Evolutionary conservation across 768 basidiomycete species (phyloP).

Genomic region (Rhizopogon salebrosus): DNA sequence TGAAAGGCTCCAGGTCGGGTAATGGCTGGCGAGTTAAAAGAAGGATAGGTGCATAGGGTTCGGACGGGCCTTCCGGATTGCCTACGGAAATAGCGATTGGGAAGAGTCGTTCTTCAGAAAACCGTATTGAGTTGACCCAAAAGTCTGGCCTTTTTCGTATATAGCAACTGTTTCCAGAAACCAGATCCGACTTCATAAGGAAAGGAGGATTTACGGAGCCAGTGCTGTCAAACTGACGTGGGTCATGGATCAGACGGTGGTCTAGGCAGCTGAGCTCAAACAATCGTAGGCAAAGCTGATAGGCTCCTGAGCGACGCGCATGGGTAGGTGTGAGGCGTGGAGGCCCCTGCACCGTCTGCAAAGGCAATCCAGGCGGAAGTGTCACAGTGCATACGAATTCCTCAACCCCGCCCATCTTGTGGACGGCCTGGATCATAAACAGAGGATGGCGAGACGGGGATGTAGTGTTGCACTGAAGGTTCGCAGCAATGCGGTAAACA

Average conservation of each 20-base stretch:
- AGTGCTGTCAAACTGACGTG: slow-evolving; percentile 2
- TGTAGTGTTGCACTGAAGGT: slow-evolving; percentile 7
- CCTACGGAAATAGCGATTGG: slow-evolving; percentile 38
- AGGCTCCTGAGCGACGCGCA: slow-evolving; percentile 58
- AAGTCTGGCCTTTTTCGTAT: slow-evolving; percentile 57
- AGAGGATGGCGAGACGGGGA: slow-evolving; percentile 9
- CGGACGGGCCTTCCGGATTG: slow-evolving; percentile 17
- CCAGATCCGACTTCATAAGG: slow-evolving; percentile 16
- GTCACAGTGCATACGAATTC: slow-evolving; percentile 45
- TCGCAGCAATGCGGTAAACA: slow-evolving; percentile 46
- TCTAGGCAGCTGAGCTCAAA: slow-evolving; percentile 48
- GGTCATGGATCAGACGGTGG: slow-evolving; percentile 35
- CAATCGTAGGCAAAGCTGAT: slow-evolving; percentile 47
- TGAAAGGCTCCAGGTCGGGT: slow-evolving; percentile 50
- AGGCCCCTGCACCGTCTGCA: slow-evolving; percentile 40
- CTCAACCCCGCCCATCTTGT: slow-evolving; percentile 16
- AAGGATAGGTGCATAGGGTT: slow-evolving; percentile 52
- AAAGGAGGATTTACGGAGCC: neutral
- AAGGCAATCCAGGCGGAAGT: slow-evolving; percentile 38
- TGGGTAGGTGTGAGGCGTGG: slow-evolving; percentile 40
- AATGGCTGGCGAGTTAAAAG: slow-evolving; percentile 66
- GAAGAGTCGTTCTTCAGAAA: slow-evolving; percentile 15
- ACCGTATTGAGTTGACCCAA: slow-evolving; percentile 46
- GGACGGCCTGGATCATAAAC: slow-evolving; percentile 9
- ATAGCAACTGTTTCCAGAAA: slow-evolving; percentile 49